Base-by-base conservation (phyloP, 1,284 basidiomycete species). In the Naganishia sp. region DNA sequence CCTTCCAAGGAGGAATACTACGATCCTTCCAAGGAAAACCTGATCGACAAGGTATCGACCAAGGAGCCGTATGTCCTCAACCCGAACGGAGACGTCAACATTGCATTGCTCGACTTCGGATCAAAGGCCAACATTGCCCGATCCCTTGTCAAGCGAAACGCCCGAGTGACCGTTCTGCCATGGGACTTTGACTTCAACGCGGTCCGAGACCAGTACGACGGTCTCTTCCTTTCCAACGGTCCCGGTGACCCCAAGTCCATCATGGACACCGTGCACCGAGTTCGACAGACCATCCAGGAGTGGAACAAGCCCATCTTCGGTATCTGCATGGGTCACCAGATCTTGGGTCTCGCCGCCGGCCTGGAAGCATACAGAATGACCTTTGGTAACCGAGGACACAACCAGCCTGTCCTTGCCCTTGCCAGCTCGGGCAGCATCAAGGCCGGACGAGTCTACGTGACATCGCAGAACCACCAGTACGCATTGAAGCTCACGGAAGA, bases 361-460 rank as follows among this genome's bases (percentile, higher is more conserved):
- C 81, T 98, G 69, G 93, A 97, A 74, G 92, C 94, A 7, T 98
- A 98, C 77, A 77, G 84, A 61, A 85, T 85, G 84, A 82, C 82
- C 52, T 98, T 98, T 75, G 94, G 95, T 33, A 98, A 99, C 80
- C 90, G 95, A 74, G 95, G 95, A n/a, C 96, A 99, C 81, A 99
- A 99, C 79, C 95, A 99, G 80, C 95, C 95, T 48, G 95, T 99
- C 18, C 85, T 99, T 43, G 95, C 95, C 28, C 84, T 98, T 63
- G 91, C 92, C 43, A 88, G 87, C 45, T 86, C 90, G 9, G 93
- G 94, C 4, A 92, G 90, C 36, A 94, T 98, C 82, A 90, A 88
- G 77, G 92, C 94, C 56, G 96, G 95, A 21, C 86, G 95, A 50
- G 94, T 99, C 54, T 99, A 98, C 81, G 94, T 99, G 60, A 99